phyloP scores from a whole-genome alignment of 257 asterid species.

The Solanum chiquidenum region DNA sequence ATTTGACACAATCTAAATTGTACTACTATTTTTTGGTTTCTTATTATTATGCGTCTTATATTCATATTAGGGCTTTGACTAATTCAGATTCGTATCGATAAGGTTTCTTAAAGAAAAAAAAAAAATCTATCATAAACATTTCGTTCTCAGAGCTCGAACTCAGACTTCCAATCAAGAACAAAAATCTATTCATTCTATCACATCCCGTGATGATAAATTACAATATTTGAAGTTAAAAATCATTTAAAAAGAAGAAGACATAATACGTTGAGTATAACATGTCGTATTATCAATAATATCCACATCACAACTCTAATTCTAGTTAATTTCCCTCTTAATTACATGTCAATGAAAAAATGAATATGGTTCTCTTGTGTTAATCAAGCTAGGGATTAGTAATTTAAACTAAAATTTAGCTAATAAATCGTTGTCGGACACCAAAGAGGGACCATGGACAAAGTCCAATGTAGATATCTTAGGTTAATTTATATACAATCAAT shows the following conservation, averaged over 20 bases:
- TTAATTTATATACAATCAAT: neutral
- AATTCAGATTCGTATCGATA: neutral
- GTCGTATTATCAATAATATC: neutral
- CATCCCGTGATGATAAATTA: neutral
- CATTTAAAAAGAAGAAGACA: neutral
- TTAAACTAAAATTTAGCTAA: neutral
- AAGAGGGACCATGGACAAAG: neutral
- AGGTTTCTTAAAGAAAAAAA: too few species aligned
- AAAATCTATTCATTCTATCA: neutral
- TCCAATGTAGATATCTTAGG: neutral
- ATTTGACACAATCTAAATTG: too few species aligned
- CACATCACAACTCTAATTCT: neutral
- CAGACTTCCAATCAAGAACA: fast-evolving
- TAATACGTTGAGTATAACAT: neutral
- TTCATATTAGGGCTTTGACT: fast-evolving
- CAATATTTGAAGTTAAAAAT: neutral
- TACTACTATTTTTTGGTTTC: neutral
- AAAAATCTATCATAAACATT: too few species aligned
- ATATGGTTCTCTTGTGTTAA: neutral
- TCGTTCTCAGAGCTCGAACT: neutral
- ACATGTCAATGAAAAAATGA: too few species aligned
- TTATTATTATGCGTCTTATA: neutral
- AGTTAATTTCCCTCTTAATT: neutral
- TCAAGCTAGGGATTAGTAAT: neutral
- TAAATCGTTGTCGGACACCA: neutral